Evolutionary conservation across 2,329 filamentous ascomycete genomes (phyloP).

Genomic region (Basipetospora chlamydospora): DNA sequence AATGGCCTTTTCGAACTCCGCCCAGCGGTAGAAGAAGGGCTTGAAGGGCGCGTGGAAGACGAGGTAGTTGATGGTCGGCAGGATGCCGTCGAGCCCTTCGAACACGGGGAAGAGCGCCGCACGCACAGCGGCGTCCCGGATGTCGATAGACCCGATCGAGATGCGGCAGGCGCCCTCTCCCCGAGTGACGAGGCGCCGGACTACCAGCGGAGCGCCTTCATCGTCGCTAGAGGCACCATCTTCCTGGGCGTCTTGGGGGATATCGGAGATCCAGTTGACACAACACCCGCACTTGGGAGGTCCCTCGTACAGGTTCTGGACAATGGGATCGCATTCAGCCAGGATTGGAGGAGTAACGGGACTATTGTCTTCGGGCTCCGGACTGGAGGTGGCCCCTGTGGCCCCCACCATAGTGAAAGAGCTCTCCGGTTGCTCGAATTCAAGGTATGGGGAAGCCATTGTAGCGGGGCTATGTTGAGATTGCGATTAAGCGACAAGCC

Average conservation of each 20-base stretch:
- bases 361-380: too few relatives aligned
- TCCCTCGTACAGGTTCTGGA: constrained; percentile 15
- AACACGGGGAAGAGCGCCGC: constrained; percentile 10
- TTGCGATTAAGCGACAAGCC: too few relatives aligned
- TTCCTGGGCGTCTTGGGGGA: constrained; percentile 10
- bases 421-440: too few relatives aligned
- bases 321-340: constrained; percentile 1
- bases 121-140: constrained; percentile 10
- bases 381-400: too few relatives aligned
- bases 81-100: constrained; percentile 8
- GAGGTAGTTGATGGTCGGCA: constrained; percentile 24
- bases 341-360: too few relatives aligned
- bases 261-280: constrained; percentile 15
- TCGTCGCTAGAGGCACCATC: constrained; percentile 6
- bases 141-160: constrained; percentile 11
- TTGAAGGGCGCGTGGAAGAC: constrained; percentile 34
- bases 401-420: too few relatives aligned
- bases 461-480: too few relatives aligned
- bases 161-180: constrained; percentile 7
- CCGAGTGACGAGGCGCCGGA: constrained; percentile 10
- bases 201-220: constrained; percentile 9
- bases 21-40: constrained; percentile 57
- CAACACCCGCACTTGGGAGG: constrained; percentile 15
- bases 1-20: constrained; percentile 25
- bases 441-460: too few relatives aligned